Conservation (phyloP, 306 rosid genomes). For the Vachellia collinsii region DNA sequence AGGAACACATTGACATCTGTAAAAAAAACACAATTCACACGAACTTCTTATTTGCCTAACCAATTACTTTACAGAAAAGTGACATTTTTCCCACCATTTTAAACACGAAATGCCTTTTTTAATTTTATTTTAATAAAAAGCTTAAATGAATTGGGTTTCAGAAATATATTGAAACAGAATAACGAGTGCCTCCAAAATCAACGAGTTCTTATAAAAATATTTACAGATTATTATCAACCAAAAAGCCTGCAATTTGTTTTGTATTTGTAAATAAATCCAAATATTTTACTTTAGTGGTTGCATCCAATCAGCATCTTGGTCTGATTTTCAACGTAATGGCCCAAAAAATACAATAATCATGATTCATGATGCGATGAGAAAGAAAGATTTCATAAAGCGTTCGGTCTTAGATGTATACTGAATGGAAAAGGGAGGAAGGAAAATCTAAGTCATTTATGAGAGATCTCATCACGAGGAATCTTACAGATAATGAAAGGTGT, state of each 20-base stretch:
- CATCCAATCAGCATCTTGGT: not conserved
- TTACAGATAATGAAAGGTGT: not conserved
- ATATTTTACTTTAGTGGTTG: not conserved
- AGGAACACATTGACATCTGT: not conserved
- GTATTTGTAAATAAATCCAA: not conserved
- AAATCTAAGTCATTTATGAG: not conserved
- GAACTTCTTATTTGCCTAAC: not conserved
- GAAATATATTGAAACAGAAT: too few species aligned
- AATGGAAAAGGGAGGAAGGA: not conserved
- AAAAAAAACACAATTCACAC: not conserved
- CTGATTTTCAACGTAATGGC: not conserved
- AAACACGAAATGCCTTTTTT: too few species aligned
- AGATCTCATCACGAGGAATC: constrained; percentile 1
- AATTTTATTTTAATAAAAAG: too few species aligned
- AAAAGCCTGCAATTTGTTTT: not conserved
- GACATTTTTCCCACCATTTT: not conserved
- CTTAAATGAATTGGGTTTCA: too few species aligned
- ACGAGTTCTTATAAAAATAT: too few species aligned
- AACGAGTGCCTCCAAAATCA: too few species aligned
- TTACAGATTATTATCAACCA: too few species aligned
- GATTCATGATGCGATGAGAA: not conserved
- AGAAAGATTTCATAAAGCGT: not conserved
- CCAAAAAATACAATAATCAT: not conserved
- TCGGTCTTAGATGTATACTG: not conserved
- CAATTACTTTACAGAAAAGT: too few species aligned